These are phyloP conservation scores for Ustilago trichophora DNA, from an alignment of 1,284 basidiomycete species.

Conservation along the genomic window DNA sequence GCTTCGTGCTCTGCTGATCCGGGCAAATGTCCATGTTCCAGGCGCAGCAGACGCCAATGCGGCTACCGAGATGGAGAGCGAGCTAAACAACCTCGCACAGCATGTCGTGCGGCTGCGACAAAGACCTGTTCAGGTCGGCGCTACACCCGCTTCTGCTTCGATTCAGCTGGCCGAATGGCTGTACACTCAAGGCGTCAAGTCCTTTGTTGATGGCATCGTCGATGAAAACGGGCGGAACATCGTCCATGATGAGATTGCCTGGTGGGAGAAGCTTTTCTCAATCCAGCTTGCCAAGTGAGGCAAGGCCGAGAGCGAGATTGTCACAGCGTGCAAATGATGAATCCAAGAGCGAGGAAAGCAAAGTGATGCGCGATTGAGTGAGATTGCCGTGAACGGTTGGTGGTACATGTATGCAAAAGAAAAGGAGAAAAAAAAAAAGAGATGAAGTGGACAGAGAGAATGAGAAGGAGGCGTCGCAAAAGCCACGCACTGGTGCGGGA, in stretches of 20 bases:
- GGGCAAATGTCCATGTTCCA: conserved; percentile 7
- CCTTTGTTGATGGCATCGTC: conserved; percentile 28
- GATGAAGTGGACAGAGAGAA: neutral
- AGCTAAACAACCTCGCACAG: conserved; percentile 8
- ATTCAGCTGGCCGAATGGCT: conserved; percentile 24
- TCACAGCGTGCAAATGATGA: no score
- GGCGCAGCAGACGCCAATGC: neutral
- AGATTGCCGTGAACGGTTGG: conserved; percentile 22
- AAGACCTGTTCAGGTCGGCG: conserved; percentile 20
- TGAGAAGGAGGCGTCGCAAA: no score
- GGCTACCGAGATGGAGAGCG: conserved; percentile 5
- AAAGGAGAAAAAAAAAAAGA: neutral
- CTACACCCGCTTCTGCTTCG: conserved; percentile 6
- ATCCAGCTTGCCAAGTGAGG: conserved; percentile 7
- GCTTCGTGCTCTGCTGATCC: conserved; percentile 26
- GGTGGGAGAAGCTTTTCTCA: conserved; percentile 33
- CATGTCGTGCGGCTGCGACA: conserved; percentile 24
- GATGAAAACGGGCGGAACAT: conserved; percentile 29
- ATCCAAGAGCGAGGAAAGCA: neutral
- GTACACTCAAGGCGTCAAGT: conserved; percentile 21
- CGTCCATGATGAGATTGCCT: conserved; percentile 18
- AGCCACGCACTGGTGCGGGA: no score
- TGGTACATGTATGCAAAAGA: conserved; percentile 28
- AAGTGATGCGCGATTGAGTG: conserved; percentile 8
- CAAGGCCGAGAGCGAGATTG: no score